Base-by-base conservation (phyloP, 176 grass and related monocot species). In the Aegilops longissima region DNA sequence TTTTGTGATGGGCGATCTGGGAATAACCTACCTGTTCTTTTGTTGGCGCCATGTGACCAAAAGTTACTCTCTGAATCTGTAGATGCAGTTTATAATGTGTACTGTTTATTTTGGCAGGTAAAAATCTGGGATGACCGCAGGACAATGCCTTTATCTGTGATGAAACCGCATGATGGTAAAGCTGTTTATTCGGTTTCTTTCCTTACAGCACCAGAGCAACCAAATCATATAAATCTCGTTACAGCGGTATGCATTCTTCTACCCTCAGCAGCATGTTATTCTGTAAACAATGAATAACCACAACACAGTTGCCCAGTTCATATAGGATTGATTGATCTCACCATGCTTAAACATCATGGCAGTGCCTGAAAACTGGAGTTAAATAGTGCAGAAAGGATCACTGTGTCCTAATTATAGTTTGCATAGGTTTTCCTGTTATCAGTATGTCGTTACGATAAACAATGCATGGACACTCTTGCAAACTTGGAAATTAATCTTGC, bases 91-190 rank as follows among this genome's bases (percentile, higher is more conserved):
- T 66, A 42, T 63, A 65, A 77, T 64, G 12, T 85, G 1, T 56
- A 27, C 5, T 76, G 4, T 90, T 79, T 85, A 61, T 79, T 14
- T 73, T 47, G 8, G 82, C 88, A 98, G 96, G 96, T 98, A 79
- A 96, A 96, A 63, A 92, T 98, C 61, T 98, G 96, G 96, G 92
- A 96, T 88, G 96, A 98, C 62, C 92, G 93, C 40, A 98, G 80
- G 62, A 45, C 67, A 84, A 76, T 82, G 20, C 88, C 88, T 54
- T 71, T 98, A n/a, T 80, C 92, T 76, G 88, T 89, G 12, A 68
- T 98, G 21, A 96, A 86, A 80, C 92, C 96, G 8, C 88, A 98
- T 86, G 92, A 96, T 86, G 90, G 94, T 31, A 88, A 92, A 90
- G 82, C 93, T 67, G 93, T 94, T 70, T 91, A 94, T 54, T 96